Conservation (phyloP, 768 basidiomycete species). For the Glaciozyma martinii region DNA sequence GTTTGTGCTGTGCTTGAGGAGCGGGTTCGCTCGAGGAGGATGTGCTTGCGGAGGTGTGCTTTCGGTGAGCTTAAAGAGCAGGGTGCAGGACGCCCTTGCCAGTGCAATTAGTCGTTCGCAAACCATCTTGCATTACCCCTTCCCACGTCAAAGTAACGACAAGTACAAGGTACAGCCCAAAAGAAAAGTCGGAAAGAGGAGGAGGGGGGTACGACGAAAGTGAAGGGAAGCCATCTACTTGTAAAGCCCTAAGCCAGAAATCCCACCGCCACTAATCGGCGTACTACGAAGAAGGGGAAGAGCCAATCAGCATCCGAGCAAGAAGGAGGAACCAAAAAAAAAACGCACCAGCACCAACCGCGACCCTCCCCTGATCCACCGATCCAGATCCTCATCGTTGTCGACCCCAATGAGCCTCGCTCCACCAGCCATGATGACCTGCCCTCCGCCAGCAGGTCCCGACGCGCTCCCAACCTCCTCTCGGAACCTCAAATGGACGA, state of each 20-base stretch:
- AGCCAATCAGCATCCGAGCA: not conserved
- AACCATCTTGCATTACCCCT: too few species aligned
- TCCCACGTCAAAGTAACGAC: too few species aligned
- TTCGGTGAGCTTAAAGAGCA: too few species aligned
- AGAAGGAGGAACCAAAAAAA: not conserved
- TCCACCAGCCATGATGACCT: slow-evolving; percentile 28
- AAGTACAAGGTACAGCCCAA: not conserved
- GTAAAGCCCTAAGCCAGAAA: not conserved
- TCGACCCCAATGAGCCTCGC: slow-evolving; percentile 28
- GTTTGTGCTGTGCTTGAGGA: too few species aligned
- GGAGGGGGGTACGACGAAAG: not conserved
- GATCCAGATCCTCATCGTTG: slow-evolving; percentile 32
- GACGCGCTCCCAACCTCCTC: slow-evolving; percentile 17
- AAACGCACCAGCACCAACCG: slow-evolving; percentile 30
- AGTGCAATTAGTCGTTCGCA: too few species aligned
- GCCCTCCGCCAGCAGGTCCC: slow-evolving; percentile 5
- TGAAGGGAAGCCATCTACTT: not conserved
- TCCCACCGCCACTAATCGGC: not conserved
- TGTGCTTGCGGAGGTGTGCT: too few species aligned
- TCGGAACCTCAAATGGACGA: slow-evolving; percentile 56
- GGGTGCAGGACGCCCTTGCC: too few species aligned
- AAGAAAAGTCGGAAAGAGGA: not conserved
- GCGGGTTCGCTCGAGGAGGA: too few species aligned
- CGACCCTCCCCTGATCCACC: slow-evolving; percentile 32
- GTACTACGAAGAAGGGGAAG: not conserved